These are phyloP conservation scores for Arabis alpina DNA, from an alignment of 345 rosid genomes.

Conservation along the genomic window DNA sequence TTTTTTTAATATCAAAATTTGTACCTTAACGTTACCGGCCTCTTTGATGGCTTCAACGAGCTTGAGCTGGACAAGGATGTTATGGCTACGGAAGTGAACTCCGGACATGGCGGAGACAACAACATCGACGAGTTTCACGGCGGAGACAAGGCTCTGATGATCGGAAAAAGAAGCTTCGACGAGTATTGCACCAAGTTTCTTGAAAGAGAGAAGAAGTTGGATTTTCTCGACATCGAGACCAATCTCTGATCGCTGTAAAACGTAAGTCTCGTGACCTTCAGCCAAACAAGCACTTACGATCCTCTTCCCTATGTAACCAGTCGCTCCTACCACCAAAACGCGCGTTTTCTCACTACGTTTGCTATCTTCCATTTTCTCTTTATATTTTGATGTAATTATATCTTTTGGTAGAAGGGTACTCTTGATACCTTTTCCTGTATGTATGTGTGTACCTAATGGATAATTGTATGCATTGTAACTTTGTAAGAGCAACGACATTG, in stretches of 20 bases:
- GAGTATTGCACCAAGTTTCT: slow-evolving; percentile 60
- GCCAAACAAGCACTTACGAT: slow-evolving; percentile 74
- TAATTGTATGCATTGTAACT: too few species aligned
- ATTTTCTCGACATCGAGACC: slow-evolving; percentile 78
- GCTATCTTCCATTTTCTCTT: slow-evolving; percentile 23
- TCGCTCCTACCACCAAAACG: slow-evolving; percentile 75
- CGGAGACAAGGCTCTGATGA: slow-evolving; percentile 46
- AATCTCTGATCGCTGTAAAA: slow-evolving; percentile 64
- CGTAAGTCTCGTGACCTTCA: slow-evolving; percentile 65
- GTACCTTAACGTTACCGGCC: slow-evolving; percentile 83
- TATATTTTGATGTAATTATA: not conserved
- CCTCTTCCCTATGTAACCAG: slow-evolving; percentile 81
- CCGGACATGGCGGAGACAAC: slow-evolving; percentile 85
- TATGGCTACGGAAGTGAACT: slow-evolving; percentile 79
- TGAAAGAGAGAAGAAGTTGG: slow-evolving; percentile 63
- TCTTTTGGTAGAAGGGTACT: slow-evolving; percentile 17
- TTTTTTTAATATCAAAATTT: not conserved
- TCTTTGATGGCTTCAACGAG: slow-evolving; percentile 87
- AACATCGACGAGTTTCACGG: slow-evolving; percentile 72
- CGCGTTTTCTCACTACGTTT: slow-evolving; percentile 39
- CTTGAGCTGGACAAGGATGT: slow-evolving; percentile 74
- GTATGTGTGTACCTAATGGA: too few species aligned
- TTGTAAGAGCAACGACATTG: too few species aligned
- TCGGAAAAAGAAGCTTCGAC: slow-evolving; percentile 66
- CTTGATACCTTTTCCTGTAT: not conserved